A percentile compares a stretch with the other conserved stretches of the same genome.
Evolutionary conservation across 257 asterid genomes (phyloP).

Genomic region (Scutellaria baicalensis): DNA sequence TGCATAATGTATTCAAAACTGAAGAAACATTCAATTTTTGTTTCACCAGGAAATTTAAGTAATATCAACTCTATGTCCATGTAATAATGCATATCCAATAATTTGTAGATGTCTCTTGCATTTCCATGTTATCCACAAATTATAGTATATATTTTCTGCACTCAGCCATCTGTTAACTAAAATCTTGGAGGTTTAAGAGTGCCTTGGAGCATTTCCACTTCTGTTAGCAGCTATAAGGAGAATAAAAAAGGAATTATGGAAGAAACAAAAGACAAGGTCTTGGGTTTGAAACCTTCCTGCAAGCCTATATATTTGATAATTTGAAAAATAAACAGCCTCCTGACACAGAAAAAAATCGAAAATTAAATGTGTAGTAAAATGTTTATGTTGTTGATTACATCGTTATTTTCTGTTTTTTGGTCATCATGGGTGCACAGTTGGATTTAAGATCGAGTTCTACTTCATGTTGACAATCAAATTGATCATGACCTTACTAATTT

Average conservation of each 20-base stretch:
- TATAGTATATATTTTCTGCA: background rate
- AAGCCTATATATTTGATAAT: background rate
- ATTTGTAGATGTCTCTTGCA: background rate
- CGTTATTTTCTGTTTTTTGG: background rate
- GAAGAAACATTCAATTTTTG: background rate
- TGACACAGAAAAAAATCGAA: background rate
- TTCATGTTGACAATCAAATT: background rate
- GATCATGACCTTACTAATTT: background rate
- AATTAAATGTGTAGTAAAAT: background rate
- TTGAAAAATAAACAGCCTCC: background rate
- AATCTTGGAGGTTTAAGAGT: background rate
- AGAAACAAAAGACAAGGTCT: background rate
- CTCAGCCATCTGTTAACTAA: background rate
- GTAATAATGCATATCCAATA: background rate
- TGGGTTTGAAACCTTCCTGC: background rate
- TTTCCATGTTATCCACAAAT: background rate
- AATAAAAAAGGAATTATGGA: background rate
- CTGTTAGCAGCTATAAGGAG: background rate
- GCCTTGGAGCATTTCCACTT: background rate
- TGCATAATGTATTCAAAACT: background rate
- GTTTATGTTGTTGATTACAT: background rate
- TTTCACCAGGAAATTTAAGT: background rate
- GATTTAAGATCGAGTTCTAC: background rate
- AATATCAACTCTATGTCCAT: background rate
- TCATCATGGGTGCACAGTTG: background rate